Evolutionary conservation across 495 filamentous ascomycete species (phyloP), one percentile per base, ranked within the genome.

Genomic region (Hamigera avellanea): DNA sequence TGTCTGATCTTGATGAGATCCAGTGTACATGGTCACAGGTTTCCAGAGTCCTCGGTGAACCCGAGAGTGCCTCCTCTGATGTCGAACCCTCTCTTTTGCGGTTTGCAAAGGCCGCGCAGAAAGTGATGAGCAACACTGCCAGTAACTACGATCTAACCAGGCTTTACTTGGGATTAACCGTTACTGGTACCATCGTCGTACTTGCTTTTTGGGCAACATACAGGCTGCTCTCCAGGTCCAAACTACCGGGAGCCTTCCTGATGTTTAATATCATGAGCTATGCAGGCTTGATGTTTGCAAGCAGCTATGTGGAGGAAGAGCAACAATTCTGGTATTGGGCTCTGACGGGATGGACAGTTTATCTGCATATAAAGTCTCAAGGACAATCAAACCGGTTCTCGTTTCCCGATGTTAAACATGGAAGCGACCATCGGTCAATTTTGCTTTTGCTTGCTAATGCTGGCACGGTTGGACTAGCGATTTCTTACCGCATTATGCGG

Each of bases 311-410:
- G 16, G 91, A 99, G 52, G 91, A 99, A 57, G 91, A 99, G 52
- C 91, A 96, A 16, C 81, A 95, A 43, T 95, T 93, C 56, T 99
- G 91, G 91, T 95, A 96, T 56, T 94, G 88, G 87, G 53, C 73
- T 13, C 75, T 81, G 9, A 78, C 83, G 0, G 79, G 71, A 2
- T 99, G 87, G 87, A 60, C 83, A 28, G 59, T 72, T 30, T 71
- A 74, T 41, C 60, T 93, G 1, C 69, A 70, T 37, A 45, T 80
- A 23, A 80, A 69, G 55, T 65, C 57, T 33, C 54, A 48, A 32
- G 34, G 40, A 35, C 31, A 29, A 27, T 19, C 15, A 19, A 6
- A 32, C 30, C 9, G 21, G 12, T 30, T 13, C 8, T 5, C 26
- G 19, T 40, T 37, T 13, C 28, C 37, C 12, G 40, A 12, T n/a